phyloP scores from a whole-genome alignment of 495 filamentous ascomycete species.

The Annulohypoxylon stygium region DNA sequence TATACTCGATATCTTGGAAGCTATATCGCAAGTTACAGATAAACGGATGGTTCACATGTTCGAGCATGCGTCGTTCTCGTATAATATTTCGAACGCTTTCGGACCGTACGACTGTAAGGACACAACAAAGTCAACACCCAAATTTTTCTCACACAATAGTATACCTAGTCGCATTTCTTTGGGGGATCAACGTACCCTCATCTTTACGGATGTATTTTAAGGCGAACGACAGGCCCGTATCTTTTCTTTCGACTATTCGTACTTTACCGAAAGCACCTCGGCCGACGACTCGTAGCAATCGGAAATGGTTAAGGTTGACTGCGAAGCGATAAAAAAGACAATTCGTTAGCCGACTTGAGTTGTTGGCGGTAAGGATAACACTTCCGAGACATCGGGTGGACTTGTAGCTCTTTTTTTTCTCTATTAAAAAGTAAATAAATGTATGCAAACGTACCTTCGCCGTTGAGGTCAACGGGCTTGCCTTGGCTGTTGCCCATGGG shows the following conservation, averaged over 20 bases:
- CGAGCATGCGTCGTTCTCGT: conserved; percentile 95
- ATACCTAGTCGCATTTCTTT: background rate
- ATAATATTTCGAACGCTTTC: conserved; percentile 99
- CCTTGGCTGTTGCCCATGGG: conserved; percentile 94
- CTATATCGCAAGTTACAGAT: conserved; percentile 98
- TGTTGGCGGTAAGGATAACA: conserved; percentile 21
- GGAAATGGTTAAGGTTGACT: conserved; percentile 99
- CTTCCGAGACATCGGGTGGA: conserved; percentile 27
- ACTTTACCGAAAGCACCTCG: conserved; percentile 99
- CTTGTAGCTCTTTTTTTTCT: conserved; percentile 1
- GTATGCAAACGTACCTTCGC: conserved; percentile 79
- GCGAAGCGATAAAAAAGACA: conserved; percentile 33
- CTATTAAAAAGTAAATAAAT: background rate
- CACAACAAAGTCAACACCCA: conserved; percentile 23
- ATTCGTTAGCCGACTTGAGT: conserved; percentile 32
- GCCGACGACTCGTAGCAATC: conserved; percentile 92
- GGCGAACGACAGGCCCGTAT: conserved; percentile 90
- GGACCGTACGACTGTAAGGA: conserved; percentile 83
- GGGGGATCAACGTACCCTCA: conserved; percentile 76
- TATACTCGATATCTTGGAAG: conserved; percentile 99
- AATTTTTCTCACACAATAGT: conserved; percentile 14
- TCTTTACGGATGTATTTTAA: conserved; percentile 99
- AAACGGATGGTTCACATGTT: conserved; percentile 97
- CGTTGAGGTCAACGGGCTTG: conserved; percentile 90
- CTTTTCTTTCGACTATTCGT: conserved; percentile 96